Evolutionary conservation across 208 protist genomes (phyloP).

Genomic region (Vickermania ingenoplastis): DNA sequence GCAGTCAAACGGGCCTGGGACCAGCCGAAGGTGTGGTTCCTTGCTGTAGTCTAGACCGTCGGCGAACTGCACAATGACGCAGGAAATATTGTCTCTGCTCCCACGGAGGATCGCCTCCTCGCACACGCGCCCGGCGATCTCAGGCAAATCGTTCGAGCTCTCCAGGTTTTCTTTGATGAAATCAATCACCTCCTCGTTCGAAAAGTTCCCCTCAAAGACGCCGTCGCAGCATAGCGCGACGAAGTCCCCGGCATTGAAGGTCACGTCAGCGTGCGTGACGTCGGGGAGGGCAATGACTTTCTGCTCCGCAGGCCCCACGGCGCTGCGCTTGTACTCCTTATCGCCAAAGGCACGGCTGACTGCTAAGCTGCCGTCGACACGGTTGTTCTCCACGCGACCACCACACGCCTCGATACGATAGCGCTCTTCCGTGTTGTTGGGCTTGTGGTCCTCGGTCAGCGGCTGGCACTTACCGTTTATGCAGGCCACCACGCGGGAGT

Average conservation of each 20-base stretch:
- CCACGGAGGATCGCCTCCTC: conserved; percentile 83
- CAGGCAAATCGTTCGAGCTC: conserved; percentile 57
- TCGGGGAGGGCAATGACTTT: conserved; percentile 88
- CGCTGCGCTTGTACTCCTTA: conserved; percentile 87
- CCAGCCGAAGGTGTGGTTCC: conserved; percentile 48
- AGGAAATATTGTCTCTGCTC: conserved; percentile 88
- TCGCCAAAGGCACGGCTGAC: conserved; percentile 92
- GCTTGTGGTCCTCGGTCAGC: conserved; percentile 94
- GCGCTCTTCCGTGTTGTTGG: conserved; percentile 78
- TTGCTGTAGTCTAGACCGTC: conserved; percentile 67
- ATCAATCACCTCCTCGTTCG: conserved; percentile 84
- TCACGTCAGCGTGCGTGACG: conserved; percentile 64
- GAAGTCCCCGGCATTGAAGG: conserved; percentile 66
- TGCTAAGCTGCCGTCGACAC: conserved; percentile 90
- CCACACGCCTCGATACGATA: conserved; percentile 84
- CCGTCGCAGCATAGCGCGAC: conserved; percentile 89
- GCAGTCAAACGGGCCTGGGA: conserved; percentile 73
- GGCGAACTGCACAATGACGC: conserved; percentile 85
- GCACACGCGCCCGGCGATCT: conserved; percentile 77
- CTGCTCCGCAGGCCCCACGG: conserved; percentile 59
- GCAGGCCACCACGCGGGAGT: conserved; percentile 84
- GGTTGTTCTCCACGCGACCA: conserved; percentile 87
- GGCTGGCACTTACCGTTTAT: conserved; percentile 67
- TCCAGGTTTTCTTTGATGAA: conserved; percentile 79
- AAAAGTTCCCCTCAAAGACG: conserved; percentile 87